Base-by-base conservation (phyloP, 805 yeast species). In the Suhomyces vadensis region DNA sequence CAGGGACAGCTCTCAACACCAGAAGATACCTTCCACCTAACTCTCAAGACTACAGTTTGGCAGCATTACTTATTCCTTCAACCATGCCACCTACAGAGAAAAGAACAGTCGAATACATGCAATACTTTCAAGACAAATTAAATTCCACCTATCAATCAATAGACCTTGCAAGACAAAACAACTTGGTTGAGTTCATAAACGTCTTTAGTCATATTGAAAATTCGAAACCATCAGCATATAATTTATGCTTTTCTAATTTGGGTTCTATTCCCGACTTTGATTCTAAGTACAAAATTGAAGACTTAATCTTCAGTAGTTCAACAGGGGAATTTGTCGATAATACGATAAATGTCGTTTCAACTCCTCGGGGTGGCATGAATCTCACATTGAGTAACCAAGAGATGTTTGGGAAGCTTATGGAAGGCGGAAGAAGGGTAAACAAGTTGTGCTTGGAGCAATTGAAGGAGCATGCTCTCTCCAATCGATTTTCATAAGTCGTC, bases 291-390 rank as follows among this genome's bases (percentile, higher is more conserved):
- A 43, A 33, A 5, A 13, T 45, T 2, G 37, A 29, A 1, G 41
- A 50, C 23, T 46, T 46, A 3, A 42, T 35, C 33, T 50, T 48
- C 22, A 31, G 39, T 2, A 48, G 41, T 45, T 40, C 41, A 9
- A 38, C 44, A 5, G 41, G 44, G 1, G 31, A 27, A 1, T 33
- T 40, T 6, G 47, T 45, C 36, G 42, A 42, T 26, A 37, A 46
- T 27, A 39, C 43, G 6, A 25, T 50, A 9, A 44, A 47, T 33
- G 39, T 48, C 51, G 38, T 47, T 3, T 33, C 48, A 10, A 38
- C 46, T 4, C 42, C 42, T 9, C 16, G 37, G 11, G 25, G 25
- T 10, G 46, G 48, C 2, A 20, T 50, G 19, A 44, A 42, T 26
- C 22, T 50, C 33, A 48, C 41, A 23, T 26, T 42, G n/a, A n/a